Evolutionary conservation across 441 rosid genomes (phyloP), one percentile per base, ranked within the genome.

Genomic region (Hypseocharis bilobata): DNA sequence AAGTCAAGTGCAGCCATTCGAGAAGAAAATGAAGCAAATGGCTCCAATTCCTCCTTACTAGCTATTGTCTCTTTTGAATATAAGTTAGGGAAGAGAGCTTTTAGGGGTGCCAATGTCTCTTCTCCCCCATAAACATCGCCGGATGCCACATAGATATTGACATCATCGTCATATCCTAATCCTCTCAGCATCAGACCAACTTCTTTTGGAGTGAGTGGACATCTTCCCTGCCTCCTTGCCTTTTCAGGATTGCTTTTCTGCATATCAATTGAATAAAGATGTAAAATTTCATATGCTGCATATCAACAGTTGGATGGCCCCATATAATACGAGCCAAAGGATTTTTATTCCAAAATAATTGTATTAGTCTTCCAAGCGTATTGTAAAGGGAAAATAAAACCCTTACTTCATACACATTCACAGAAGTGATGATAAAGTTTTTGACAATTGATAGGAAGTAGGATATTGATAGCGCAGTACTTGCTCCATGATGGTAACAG

Each of bases 1-100:
- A 93, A 93, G 78, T 93, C 99, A 3, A 93, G 87, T 0, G 99
- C 99, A 81, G 99, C 99, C 99, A 89, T 91, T 52, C 94, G 80
- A 20, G 99, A 94, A 63, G 98, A 94, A 63, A 82, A 91, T 0
- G 85, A 76, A 57, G 89, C 74, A 64, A 86, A 94, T 28, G 84
- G 87, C 40, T 79, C 76, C 68, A 94, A 60, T 83, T 94, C 99
- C 73, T 83, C 82, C 70, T 85, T 84, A 56, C 83, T 82, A 38
- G 97, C 88, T 20, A 93, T 68, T 44, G 87, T 87, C 71, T 93
- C 99, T 80, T 93, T 93, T 0, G 97, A 81, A 72, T 85, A 75
- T 74, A 87, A 85, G 78, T 93, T 83, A 1, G 99, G 99, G 78
- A 93, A 93, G 25, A 93, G 91, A 47, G 79, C 85, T 79, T 84